These are phyloP conservation scores for Pichia sp. DNA, from an alignment of 1,139 yeast genomes.

Conservation along the genomic window DNA sequence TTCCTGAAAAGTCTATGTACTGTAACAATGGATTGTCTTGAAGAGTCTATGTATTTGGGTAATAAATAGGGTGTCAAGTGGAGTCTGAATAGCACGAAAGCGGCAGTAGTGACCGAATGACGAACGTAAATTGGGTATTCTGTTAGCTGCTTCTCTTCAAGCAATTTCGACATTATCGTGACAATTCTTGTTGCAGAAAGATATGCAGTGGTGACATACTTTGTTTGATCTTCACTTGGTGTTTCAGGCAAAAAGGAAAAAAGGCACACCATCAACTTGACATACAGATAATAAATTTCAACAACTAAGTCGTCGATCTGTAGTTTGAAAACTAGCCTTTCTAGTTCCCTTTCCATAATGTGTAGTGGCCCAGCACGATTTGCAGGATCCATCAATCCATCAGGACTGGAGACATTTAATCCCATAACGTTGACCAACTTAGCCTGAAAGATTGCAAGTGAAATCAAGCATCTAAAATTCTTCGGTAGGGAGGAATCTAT, in stretches of 20 bases:
- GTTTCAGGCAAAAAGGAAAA: conserved; percentile 92
- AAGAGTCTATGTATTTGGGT: conserved; percentile 78
- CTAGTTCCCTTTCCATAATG: conserved; percentile 73
- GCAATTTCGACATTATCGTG: conserved; percentile 69
- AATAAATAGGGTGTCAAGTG: conserved; percentile 75
- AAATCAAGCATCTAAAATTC: conserved; percentile 67
- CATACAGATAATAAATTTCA: conserved; percentile 77
- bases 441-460: conserved; percentile 77
- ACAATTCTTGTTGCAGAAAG: conserved; percentile 77
- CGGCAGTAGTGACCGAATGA: conserved; percentile 80
- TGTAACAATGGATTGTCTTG: conserved; percentile 89
- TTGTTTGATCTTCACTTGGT: conserved; percentile 82
- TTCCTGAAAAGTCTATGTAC: conserved; percentile 85
- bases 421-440: conserved; percentile 86
- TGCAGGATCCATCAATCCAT: conserved; percentile 82
- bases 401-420: conserved; percentile 79
- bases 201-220: conserved; percentile 79
- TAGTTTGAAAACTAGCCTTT: conserved; percentile 60
- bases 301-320: conserved; percentile 63
- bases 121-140: conserved; percentile 86
- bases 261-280: conserved; percentile 77
- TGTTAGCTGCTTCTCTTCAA: conserved; percentile 64
- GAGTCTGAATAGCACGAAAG: conserved; percentile 71
- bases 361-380: conserved; percentile 77
- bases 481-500: conserved; percentile 65